Evolutionary conservation across 352 stramenopile species (phyloP).

Genomic region (Aphanomyces astaci): DNA sequence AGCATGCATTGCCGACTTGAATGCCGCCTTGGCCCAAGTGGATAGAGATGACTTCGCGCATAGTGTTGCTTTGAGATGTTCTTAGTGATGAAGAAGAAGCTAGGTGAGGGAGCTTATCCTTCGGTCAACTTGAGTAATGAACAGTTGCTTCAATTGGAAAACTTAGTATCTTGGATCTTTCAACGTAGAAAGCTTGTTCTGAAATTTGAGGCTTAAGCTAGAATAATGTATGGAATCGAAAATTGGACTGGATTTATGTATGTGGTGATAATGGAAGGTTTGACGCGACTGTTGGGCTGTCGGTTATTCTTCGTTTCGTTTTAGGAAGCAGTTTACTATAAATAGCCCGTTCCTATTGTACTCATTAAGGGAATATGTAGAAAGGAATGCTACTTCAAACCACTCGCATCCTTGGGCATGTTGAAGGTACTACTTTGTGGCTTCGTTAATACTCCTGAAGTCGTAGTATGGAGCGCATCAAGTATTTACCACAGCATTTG

Average conservation of each 20-base stretch:
- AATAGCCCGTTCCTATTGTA: no score
- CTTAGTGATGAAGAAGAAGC: constrained; percentile 40
- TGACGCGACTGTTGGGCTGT: neutral
- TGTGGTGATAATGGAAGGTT: neutral
- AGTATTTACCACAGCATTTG: no score
- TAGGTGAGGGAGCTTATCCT: constrained; percentile 58
- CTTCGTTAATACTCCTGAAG: no score
- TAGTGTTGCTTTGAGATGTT: constrained; percentile 25
- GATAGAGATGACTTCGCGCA: constrained; percentile 75
- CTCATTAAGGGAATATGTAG: no score
- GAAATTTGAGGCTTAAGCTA: no score
- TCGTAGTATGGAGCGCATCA: no score
- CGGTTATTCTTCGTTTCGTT: no score
- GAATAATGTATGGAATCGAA: neutral
- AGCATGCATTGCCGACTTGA: constrained; percentile 81
- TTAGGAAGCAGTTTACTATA: no score
- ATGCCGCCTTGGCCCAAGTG: constrained; percentile 86
- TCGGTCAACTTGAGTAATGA: constrained; percentile 27
- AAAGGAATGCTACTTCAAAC: no score
- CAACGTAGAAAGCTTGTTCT: neutral
- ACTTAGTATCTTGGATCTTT: neutral
- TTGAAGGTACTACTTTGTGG: no score
- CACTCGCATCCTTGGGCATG: no score
- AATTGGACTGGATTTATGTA: neutral
- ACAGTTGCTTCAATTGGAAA: neutral